These are phyloP conservation scores for Triticum urartu DNA, from an alignment of 176 grass and related monocot species.

Conservation along the genomic window DNA sequence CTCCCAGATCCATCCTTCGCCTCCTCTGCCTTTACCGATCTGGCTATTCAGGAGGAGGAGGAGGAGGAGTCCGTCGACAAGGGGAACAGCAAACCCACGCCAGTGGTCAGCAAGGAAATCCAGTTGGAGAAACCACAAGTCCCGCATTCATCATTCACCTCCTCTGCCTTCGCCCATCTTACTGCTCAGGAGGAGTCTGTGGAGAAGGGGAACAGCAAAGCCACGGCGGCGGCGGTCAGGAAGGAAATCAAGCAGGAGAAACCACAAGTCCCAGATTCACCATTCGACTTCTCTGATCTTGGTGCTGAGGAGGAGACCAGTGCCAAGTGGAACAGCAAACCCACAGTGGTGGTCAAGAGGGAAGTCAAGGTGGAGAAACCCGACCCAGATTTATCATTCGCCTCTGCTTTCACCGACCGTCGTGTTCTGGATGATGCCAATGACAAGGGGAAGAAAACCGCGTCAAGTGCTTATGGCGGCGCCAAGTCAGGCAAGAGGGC, in stretches of 20 bases:
- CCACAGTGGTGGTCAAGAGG: neutral
- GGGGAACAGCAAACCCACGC: neutral
- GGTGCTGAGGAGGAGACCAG: neutral
- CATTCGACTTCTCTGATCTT: neutral
- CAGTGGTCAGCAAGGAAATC: neutral
- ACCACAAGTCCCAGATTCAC: neutral
- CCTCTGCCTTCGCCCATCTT: neutral
- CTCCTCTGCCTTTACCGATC: neutral
- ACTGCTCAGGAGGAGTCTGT: neutral
- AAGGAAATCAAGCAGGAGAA: neutral
- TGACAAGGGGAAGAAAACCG: neutral
- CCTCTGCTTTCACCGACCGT: neutral
- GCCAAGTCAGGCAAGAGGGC: neutral
- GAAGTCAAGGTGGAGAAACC: neutral
- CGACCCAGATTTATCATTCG: neutral
- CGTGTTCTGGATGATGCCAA: neutral
- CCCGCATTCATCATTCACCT: neutral
- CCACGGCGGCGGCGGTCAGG: neutral
- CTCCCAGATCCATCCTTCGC: neutral
- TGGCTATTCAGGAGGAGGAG: neutral
- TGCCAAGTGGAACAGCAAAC: neutral
- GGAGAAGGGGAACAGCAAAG: no score
- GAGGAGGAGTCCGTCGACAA: no score
- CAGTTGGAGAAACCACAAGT: neutral
- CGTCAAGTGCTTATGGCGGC: neutral